Evolutionary conservation across 2,329 filamentous ascomycete genomes (phyloP), one percentile per base, ranked within the genome.

Genomic region (Capronia epimyces): DNA sequence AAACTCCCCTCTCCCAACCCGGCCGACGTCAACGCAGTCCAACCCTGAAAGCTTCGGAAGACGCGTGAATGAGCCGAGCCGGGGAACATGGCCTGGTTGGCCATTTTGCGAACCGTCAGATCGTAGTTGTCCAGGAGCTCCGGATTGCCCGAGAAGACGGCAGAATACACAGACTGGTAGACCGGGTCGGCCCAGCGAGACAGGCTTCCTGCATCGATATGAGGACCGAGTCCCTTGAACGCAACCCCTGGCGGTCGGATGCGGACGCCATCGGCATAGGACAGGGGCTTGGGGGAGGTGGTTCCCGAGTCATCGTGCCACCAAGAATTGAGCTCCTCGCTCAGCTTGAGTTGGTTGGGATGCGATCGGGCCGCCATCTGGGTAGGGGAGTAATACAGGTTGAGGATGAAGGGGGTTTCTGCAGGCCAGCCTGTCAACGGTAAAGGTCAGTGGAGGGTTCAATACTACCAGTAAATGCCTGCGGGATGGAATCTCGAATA

Each of bases 171-270:
- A 13, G 64, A 60, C 29, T 66, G 65, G 46, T 73, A 73, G 1
- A 59, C 55, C 1, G 63, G 60, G 29, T 72, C 69, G 2, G 67
- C 69, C 71, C 71, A 74, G 12, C 71, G 69, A 47, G 63, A 67
- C 22, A 74, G 62, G 50, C 67, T 70, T 16, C 71, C 70, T 1
- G 69, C 71, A 53, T 74, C 71, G 36, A 74, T 71, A 49, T 73
- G 71, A 20, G 71, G 71, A 1, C 71, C 70, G 1, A 73, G 62
- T 5, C 71, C 69, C 7, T 65, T 64, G 52, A 73, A 74, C 0
- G 59, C 55, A 24, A 69, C 64, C 16, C 65, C 63, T 3, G 69
- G 68, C 3, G 67, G 63, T 8, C 71, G 64, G 49, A 69, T 66
- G 12, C 71, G 68, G 2, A 69, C 55, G 3, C 61, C 68, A 46